Evolutionary conservation across 176 grass and related monocot genomes (phyloP).

Genomic region (bread wheat (Triticum aestivum)): IWGSC_CS_RefSeq_v2.1 NC_057806.1:632853953-632854452

Average conservation of each 20-base stretch:
- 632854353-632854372: constrained; percentile 5
- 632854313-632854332: not conserved
- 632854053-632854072: constrained; percentile 92
- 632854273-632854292: constrained; percentile 1
- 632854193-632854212: constrained; percentile 97
- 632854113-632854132: constrained; percentile 26
- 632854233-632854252: constrained; percentile 54
- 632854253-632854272: constrained; percentile 57
- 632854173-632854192: constrained; percentile 70
- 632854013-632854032: constrained; percentile 90
- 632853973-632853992: constrained; percentile 15
- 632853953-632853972: constrained; percentile 23
- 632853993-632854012: constrained; percentile 11
- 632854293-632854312: not conserved
- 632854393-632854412: not conserved
- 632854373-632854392: not conserved
- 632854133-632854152: constrained; percentile 40
- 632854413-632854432: not conserved
- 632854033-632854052: constrained; percentile 99
- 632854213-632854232: constrained; percentile 86
- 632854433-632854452: not conserved
- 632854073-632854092: constrained; percentile 59
- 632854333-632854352: constrained; percentile 2
- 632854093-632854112: constrained; percentile 25
- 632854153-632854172: constrained; percentile 92